Evolutionary conservation across 768 basidiomycete species (phyloP), one percentile per base, ranked within the genome.

Genomic region (Mycena alexandri): DNA sequence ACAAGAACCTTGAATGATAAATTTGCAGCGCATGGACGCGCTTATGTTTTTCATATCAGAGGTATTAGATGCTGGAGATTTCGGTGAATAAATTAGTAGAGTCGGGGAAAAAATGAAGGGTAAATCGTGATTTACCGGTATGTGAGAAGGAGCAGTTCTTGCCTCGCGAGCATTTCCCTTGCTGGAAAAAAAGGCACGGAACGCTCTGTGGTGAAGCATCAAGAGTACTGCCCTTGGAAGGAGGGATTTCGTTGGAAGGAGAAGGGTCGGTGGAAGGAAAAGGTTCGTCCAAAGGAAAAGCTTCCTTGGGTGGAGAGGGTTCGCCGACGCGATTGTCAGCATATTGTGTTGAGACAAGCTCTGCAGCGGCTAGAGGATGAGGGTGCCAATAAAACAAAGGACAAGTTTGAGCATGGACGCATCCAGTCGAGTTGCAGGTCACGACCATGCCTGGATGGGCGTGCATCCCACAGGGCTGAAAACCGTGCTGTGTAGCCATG

Each of bases 351-450:
- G 38, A 14, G 38, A 38, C 38, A 38, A 11, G 11, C 10, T 38
- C 38, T 38, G 38, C 11, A 11, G 38, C 14, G 11, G 38, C 11
- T 2, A 9, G 38, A 38, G 38, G 38, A 14, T 38, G 38, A 9
- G 38, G 10, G 38, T 38, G 38, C 38, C 38, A 38, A n/a, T 48
- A 42, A 14, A 24, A 63, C 36, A 51, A 5, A 10, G 70, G 64
- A 24, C 70, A 71, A 16, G 70, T 51, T 19, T 16, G 43, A 22
- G 58, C 61, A 44, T 71, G 70, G 57, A 51, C 29, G 51, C 70
- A 71, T 38, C 70, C 70, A 53, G 29, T 63, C 53, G 24, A 34
- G 36, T 67, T 67, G 47, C 69, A 71, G 14, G 25, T 17, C 34
- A 43, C 56, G n/a, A 42, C 34, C 21, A 53, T 16, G 29, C 29